Evolutionary conservation across 495 filamentous ascomycete species (phyloP).

Genomic region (Aspergillus nanangensis): DNA sequence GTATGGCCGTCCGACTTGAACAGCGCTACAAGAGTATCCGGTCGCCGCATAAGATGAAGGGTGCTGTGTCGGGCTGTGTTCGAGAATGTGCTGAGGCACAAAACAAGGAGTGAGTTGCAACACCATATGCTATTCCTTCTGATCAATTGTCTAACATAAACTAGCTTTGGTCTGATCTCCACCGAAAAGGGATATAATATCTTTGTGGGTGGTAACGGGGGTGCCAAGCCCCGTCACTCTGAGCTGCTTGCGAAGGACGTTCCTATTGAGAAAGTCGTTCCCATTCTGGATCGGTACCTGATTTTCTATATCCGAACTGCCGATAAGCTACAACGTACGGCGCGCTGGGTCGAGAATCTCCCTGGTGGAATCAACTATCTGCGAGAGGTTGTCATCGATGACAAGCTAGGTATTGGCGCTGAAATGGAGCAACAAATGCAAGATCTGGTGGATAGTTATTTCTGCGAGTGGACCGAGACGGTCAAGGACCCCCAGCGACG

Average conservation of each 20-base stretch:
- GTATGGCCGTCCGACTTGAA: conserved; percentile 89
- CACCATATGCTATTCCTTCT: background rate
- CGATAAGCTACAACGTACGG: conserved; percentile 91
- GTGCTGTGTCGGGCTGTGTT: conserved; percentile 87
- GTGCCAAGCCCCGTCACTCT: conserved; percentile 78
- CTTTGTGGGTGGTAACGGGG: conserved; percentile 90
- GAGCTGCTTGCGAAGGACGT: conserved; percentile 93
- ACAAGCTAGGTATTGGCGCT: conserved; percentile 83
- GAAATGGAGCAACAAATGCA: conserved; percentile 90
- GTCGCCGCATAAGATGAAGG: conserved; percentile 90
- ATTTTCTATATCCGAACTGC: conserved; percentile 97
- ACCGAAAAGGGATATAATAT: conserved; percentile 96
- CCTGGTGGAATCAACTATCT: conserved; percentile 87
- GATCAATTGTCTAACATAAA: conserved; percentile 9
- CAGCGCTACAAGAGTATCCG: conserved; percentile 94
- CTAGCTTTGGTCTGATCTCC: conserved; percentile 85
- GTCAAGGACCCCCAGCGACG: conserved; percentile 64
- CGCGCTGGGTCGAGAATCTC: conserved; percentile 84
- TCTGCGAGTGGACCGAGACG: conserved; percentile 93
- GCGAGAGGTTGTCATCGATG: conserved; percentile 76
- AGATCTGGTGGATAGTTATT: conserved; percentile 80
- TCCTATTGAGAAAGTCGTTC: conserved; percentile 76
- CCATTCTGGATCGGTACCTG: conserved; percentile 86
- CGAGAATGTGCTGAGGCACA: conserved; percentile 94
- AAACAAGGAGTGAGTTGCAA: conserved; percentile 72